Conservation (phyloP, 2,329 filamentous ascomycete species). For the Cladosporium sp. region DNA sequence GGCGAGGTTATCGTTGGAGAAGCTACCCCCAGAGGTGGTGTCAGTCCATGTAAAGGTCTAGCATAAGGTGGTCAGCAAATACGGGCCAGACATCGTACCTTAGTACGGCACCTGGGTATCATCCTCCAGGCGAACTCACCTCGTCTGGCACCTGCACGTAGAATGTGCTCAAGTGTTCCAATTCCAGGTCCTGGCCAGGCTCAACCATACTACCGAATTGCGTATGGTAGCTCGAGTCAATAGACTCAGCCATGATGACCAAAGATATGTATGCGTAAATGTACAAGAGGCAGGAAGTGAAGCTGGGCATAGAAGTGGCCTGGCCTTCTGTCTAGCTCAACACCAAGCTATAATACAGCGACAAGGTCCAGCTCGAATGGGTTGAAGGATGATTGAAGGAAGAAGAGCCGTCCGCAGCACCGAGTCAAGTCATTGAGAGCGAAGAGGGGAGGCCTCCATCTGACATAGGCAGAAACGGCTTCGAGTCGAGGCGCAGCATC, state of each 20-base stretch:
- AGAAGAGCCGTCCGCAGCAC: not conserved
- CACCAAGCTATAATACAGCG: not conserved
- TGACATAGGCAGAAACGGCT: not conserved
- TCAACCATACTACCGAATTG: not conserved
- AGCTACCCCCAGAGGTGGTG: not conserved
- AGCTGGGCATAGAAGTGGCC: not conserved
- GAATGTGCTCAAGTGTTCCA: not conserved
- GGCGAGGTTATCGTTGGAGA: not conserved
- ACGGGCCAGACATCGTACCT: no score
- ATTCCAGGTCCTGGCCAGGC: not conserved
- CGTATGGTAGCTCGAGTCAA: not conserved
- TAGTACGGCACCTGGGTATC: no score
- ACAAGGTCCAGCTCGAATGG: not conserved
- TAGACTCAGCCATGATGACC: not conserved
- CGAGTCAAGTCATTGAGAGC: not conserved
- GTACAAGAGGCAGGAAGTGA: not conserved
- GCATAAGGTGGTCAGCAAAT: not conserved
- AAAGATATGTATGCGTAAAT: not conserved
- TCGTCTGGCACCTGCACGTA: not conserved
- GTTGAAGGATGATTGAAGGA: not conserved
- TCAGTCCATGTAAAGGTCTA: not conserved
- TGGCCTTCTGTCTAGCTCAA: not conserved
- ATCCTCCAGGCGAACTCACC: not conserved
- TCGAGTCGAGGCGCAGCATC: not conserved
- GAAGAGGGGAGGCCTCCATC: not conserved